phyloP scores from a whole-genome alignment of 2,329 filamentous ascomycete genomes.

The Talaromyces sp. region DNA sequence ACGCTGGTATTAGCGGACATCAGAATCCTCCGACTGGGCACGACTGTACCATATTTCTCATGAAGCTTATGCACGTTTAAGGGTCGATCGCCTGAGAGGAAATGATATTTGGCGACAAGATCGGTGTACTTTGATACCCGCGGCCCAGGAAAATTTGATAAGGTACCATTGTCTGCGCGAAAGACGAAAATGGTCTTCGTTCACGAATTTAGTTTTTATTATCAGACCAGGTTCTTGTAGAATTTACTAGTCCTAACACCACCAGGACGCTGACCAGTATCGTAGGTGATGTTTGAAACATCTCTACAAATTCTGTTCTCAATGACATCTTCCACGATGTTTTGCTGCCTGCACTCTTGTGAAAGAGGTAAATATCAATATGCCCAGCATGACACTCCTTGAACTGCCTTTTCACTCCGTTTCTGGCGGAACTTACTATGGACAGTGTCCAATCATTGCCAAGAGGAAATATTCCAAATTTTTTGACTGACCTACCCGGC shows the following conservation, averaged over 20 bases:
- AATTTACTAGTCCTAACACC: conserved; percentile 2
- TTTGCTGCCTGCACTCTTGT: background rate
- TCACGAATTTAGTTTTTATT: background rate
- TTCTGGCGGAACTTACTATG: background rate
- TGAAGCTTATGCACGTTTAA: conserved; percentile 29
- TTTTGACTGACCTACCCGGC: too few species aligned
- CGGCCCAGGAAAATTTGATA: conserved; percentile 25
- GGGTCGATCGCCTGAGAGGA: conserved; percentile 22
- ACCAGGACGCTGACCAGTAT: background rate
- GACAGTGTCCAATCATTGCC: background rate
- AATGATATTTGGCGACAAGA: conserved; percentile 24
- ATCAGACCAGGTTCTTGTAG: background rate
- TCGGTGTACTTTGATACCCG: conserved; percentile 28
- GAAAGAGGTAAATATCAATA: background rate
- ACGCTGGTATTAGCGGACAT: background rate
- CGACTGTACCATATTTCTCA: conserved; percentile 28
- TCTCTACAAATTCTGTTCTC: background rate
- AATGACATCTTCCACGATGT: background rate
- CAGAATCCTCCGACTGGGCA: too few species aligned
- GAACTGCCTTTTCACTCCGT: background rate
- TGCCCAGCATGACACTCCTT: background rate
- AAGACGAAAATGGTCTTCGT: background rate
- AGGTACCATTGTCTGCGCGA: conserved; percentile 2
- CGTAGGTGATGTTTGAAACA: background rate
- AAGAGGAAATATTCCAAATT: background rate